Base-by-base conservation (phyloP, 1,139 yeast species). In the Groenewaldozyma auringiensis region DNA sequence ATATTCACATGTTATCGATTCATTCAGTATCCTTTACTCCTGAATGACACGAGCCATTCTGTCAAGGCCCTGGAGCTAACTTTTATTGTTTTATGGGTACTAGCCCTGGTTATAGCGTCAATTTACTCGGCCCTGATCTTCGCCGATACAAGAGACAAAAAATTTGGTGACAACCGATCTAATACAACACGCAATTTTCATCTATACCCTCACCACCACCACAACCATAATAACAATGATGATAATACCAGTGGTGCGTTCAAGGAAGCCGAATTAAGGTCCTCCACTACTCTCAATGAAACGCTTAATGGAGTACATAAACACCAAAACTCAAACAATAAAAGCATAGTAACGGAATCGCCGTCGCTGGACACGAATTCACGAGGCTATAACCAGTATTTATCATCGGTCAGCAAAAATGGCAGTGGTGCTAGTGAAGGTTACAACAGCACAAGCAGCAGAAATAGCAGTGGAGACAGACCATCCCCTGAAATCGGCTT, bases 21-120 rank as follows among this genome's bases (percentile, higher is more conserved):
- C 16, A 13, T 32, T 21, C 25, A 22, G 21, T 35, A 32, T 31
- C n/a, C 17, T n/a, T 20, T 22, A 36, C 27, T 32, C 37, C 4
- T 22, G 39, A 25, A 46, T 43, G 9, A 22, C 14, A 33, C 41
- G 29, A 16, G n/a, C 14, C 17, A 13, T 11, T 22, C 43, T 21
- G 16, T 21, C 2, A 21, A 42, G 3, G 18, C 34, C 22, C 36
- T 51, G 17, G 53, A 51, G 27, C 36, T 43, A 17, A 36, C 52
- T 4, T 42, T 42, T 21, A 43, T 45, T 22, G 40, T 41, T 9
- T 38, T 48, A 47, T 52, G 45, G 54, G 49, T 37, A 47, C 51
- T 18, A 20, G 50, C 44, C 8, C 32, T 50, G 22, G 34, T 50
- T 3, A 36, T 47, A 37, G 41, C 13, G 32, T 48, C 14, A 39